Percentiles rank a stretch among this genome's conserved stretches.
phyloP scores from a whole-genome alignment of 495 filamentous ascomycete genomes.

The Tuber microsphaerosporum region DNA sequence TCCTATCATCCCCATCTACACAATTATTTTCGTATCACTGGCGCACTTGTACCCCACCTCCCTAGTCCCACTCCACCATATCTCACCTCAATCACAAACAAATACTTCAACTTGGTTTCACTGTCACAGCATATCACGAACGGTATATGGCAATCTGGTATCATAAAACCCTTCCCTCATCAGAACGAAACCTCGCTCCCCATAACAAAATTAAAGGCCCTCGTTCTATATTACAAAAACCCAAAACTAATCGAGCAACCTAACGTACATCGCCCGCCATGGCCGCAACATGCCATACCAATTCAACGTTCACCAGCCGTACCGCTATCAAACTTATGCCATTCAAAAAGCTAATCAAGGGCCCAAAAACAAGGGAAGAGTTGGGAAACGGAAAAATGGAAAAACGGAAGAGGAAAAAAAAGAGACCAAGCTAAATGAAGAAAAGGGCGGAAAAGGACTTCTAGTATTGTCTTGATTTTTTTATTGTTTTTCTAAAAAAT shows the following conservation, averaged over 20 bases:
- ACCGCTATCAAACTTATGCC: slow-evolving; percentile 15
- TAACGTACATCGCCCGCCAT: slow-evolving; percentile 8
- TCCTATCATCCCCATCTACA: background rate
- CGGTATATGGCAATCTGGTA: background rate
- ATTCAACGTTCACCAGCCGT: background rate
- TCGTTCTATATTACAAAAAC: background rate
- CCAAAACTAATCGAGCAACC: slow-evolving; percentile 5
- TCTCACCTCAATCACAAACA: background rate
- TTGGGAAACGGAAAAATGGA: background rate
- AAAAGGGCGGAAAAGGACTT: background rate
- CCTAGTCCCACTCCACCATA: background rate
- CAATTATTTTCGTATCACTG: background rate
- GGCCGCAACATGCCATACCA: background rate
- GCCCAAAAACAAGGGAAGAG: background rate
- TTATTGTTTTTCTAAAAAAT: background rate
- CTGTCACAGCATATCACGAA: background rate
- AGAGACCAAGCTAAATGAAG: background rate
- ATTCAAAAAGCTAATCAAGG: slow-evolving; percentile 12
- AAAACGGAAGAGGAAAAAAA: background rate
- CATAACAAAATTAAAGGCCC: background rate
- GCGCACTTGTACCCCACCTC: background rate
- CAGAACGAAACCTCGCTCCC: background rate
- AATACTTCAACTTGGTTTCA: background rate
- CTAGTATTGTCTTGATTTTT: background rate
- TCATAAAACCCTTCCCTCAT: background rate